Base-by-base conservation (phyloP, 176 grass and related monocot genomes). In the Avena insularis region DNA sequence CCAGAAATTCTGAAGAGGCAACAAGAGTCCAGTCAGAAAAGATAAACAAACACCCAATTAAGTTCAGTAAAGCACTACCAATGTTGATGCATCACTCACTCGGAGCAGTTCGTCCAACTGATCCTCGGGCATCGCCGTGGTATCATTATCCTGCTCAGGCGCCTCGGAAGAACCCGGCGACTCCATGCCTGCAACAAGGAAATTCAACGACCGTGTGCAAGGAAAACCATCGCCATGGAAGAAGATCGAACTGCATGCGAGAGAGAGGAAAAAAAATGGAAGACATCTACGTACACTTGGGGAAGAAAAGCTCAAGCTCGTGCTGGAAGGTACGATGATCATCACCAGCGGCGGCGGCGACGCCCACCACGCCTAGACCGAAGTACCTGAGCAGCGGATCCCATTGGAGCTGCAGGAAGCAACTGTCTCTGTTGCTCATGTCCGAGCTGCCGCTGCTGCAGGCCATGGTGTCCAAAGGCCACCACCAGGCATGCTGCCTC, bases 61-160 rank as follows among this genome's bases (percentile, higher is more conserved):
- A 4, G 10, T 27, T 59, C 12, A 19, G 71, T n/a, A 20, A 50
- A 60, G 19, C 16, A 33, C 45, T 46, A 17, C 5, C 27, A 64
- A 51, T 50, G 29, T 6, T 59, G 46, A 68, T 31, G 29, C 29
- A 31, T 31, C 47, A 83, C 81, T 67, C 72, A 95, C 94, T 12
- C 72, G 89, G 70, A 95, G 74, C 16, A 95, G 87, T 38, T 89
- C 87, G 1, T 86, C 85, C 46, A 91, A 53, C 63, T 90, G 33
- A 70, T 83, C 89, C 14, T 79, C 75, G 1, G 77, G 17, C 83
- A 81, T 79, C 43, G 12, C 75, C 4, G 50, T 62, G 13, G 7
- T 12, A 21, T 85, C 7, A 5, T 87, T 43, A 3, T 88, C 12
- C 63, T 0, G 53, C 55, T 43, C 40, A 43, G 70, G 75, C 62